phyloP scores from a whole-genome alignment of 1,284 basidiomycete genomes.

The Anthracocystis setariae region DNA sequence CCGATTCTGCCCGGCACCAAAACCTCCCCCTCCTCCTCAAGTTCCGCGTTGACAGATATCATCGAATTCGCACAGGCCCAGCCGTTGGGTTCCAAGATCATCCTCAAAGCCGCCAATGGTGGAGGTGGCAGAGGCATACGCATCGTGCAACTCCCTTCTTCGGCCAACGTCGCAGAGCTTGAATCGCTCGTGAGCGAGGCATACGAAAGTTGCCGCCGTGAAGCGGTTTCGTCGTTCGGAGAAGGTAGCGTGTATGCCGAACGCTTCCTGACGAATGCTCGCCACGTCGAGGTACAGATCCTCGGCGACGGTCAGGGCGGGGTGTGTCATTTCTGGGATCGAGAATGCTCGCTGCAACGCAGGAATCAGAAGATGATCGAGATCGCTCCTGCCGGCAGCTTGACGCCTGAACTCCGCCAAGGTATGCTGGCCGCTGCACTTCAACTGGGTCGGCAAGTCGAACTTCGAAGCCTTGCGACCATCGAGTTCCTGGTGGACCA shows the following conservation, averaged over 20 bases:
- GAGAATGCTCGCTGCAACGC: constrained; percentile 47
- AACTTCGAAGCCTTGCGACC: constrained; percentile 32
- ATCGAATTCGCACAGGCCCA: constrained; percentile 16
- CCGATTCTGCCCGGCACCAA: constrained; percentile 29
- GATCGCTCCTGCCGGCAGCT: constrained; percentile 31
- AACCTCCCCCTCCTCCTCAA: neutral
- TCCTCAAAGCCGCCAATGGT: constrained; percentile 49
- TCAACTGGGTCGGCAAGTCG: constrained; percentile 8
- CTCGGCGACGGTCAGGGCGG: constrained; percentile 38
- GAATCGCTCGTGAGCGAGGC: constrained; percentile 6
- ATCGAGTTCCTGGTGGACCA: constrained; percentile 45
- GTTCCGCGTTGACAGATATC: constrained; percentile 15
- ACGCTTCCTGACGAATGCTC: constrained; percentile 29
- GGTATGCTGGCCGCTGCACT: constrained; percentile 21
- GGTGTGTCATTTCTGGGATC: constrained; percentile 41
- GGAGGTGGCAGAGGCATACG: constrained; percentile 49
- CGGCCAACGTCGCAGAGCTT: neutral
- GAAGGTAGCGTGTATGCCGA: constrained; percentile 43
- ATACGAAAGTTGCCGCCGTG: constrained; percentile 35
- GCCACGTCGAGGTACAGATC: constrained; percentile 50
- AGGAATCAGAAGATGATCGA: constrained; percentile 52
- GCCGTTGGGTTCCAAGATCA: constrained; percentile 5
- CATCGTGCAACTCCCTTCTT: constrained; percentile 14
- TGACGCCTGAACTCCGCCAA: constrained; percentile 3
- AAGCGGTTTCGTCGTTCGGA: constrained; percentile 31